phyloP scores from a whole-genome alignment of 441 rosid species.

The Erodium trifolium region DNA sequence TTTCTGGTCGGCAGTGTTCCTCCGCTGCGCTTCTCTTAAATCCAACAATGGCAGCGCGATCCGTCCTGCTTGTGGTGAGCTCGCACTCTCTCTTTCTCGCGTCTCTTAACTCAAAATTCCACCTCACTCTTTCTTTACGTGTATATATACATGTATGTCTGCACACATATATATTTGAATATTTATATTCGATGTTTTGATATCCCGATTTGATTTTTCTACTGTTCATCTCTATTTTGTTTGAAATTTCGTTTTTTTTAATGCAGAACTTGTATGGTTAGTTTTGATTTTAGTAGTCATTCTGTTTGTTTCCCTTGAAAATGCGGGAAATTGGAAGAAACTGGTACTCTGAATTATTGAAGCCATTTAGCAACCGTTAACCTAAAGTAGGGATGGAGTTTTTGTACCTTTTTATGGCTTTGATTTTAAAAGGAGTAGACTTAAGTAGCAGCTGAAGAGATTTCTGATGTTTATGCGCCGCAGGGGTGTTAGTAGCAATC shows the following conservation, averaged over 20 bases:
- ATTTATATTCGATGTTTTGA: background rate
- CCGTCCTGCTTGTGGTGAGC: background rate
- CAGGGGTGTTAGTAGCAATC: conserved; percentile 2
- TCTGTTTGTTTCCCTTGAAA: conserved; percentile 5
- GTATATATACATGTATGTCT: background rate
- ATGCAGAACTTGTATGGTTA: background rate
- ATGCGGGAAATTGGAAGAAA: background rate
- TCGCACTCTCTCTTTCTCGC: background rate
- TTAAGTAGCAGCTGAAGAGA: too few species aligned
- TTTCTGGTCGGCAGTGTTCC: background rate
- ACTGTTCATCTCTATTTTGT: background rate
- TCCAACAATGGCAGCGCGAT: background rate
- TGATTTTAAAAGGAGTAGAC: too few species aligned
- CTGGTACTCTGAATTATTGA: background rate
- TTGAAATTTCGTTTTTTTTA: background rate
- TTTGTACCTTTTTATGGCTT: background rate
- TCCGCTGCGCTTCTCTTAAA: background rate
- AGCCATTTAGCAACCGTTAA: background rate
- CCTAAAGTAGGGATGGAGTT: background rate
- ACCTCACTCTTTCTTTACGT: background rate
- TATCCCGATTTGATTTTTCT: background rate
- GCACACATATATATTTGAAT: too few species aligned
- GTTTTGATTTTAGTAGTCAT: background rate
- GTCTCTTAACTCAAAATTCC: background rate
- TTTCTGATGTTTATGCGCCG: background rate